Conservation (phyloP, 345 rosid genomes). For the Salix caprea region DNA sequence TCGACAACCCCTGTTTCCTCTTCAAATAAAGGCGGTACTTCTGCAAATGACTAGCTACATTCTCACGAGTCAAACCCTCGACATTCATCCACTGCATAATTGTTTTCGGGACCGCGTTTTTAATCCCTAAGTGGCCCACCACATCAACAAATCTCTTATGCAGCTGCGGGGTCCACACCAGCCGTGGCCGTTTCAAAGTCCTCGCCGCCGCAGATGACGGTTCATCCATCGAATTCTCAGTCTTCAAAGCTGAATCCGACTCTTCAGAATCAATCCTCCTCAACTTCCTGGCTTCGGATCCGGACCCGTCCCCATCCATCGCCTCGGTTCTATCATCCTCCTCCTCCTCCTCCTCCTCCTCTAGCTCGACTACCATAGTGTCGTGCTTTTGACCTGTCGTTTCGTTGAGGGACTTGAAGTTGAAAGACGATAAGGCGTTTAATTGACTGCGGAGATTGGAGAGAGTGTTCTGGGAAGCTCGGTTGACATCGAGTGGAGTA, state of each 20-base stretch:
- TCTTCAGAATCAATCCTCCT: slow-evolving; percentile 65
- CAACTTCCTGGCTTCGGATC: slow-evolving; percentile 56
- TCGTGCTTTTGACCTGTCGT: slow-evolving; percentile 19
- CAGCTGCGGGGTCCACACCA: slow-evolving; percentile 97
- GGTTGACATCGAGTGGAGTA: slow-evolving; percentile 58
- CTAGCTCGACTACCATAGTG: slow-evolving; percentile 35
- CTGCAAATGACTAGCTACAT: slow-evolving; percentile 93
- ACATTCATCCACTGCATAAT: slow-evolving; percentile 99
- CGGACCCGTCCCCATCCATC: slow-evolving; percentile 48
- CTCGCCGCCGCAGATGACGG: slow-evolving; percentile 38
- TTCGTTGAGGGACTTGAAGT: slow-evolving; percentile 34
- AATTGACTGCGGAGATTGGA: slow-evolving; percentile 40
- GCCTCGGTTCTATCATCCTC: not conserved
- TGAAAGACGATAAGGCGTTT: slow-evolving; percentile 33
- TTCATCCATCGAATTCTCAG: slow-evolving; percentile 51
- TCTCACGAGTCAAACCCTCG: slow-evolving; percentile 86
- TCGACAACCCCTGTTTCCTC: slow-evolving; percentile 75
- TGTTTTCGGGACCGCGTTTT: slow-evolving; percentile 95
- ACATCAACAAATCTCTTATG: slow-evolving; percentile 97
- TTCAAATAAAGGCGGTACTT: slow-evolving; percentile 85
- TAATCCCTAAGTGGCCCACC: slow-evolving; percentile 76
- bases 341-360: slow-evolving; percentile 41
- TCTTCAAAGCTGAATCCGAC: slow-evolving; percentile 64
- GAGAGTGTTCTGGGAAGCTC: slow-evolving; percentile 65
- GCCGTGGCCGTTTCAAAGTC: slow-evolving; percentile 65